Evolutionary conservation across 805 yeast species (phyloP), one percentile per base, ranked within the genome.

Genomic region (Wickerhamiella allomyrinae): DNA sequence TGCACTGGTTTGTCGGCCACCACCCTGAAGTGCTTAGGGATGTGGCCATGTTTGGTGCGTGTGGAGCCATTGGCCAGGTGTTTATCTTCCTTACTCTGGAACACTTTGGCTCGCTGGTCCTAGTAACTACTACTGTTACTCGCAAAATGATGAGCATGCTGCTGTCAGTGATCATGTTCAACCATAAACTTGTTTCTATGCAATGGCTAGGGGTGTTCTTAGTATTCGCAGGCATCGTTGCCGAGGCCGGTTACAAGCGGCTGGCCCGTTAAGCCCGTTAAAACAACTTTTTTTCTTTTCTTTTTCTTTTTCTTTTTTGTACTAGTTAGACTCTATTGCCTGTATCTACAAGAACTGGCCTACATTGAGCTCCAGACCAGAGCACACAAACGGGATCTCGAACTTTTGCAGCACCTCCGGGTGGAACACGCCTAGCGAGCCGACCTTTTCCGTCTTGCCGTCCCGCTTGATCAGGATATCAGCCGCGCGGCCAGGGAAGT

Each of bases 401-500:
- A 87, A 91, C 57, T 72, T 67, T 47, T 71, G 71, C 70, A 89
- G 70, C 41, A 91, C 98, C 58, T 79, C 85, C 27, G 99, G 99
- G 62, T 91, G 99, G 54, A 91, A 70, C 45, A 86, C 95, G 63
- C 99, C 99, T 52, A 91, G 69, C 37, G 76, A 67, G 50, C 99
- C 99, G 9, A 56, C 55, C 27, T 43, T 41, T 13, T 58, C 49
- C 45, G 49, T 49, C 36, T 46, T 42, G 21, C 55, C 54, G 33
- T 43, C 48, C 45, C 65, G 70, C 44, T 70, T 65, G 66, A 77
- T 82, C 65, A 71, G 74, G 49, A 91, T 71, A 57, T 74, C 78
- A 41, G 98, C 98, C 48, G 95, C 96, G 69, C 98, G 80, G 34
- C 97, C 98, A 31, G 95, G 94, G 81, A 91, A 91, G 66, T 71